Evolutionary conservation across 2,329 filamentous ascomycete species (phyloP).

Genomic region (Aspergillus sp.): DNA sequence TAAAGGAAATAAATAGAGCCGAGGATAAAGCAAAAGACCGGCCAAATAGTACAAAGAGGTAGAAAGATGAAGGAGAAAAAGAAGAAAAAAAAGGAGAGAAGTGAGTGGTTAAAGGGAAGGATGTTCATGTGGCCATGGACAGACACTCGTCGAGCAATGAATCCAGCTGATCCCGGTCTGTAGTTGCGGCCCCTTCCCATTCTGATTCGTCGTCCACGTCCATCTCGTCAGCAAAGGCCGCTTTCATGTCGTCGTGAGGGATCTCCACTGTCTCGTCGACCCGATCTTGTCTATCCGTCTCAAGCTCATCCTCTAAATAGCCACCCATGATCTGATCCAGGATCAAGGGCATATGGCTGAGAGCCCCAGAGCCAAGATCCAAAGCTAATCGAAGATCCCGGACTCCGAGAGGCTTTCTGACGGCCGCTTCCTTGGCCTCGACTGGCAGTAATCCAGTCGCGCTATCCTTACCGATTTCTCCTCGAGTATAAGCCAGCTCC

Average conservation of each 20-base stretch:
- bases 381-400: constrained; percentile 70
- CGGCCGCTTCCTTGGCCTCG: constrained; percentile 67
- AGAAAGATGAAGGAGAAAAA: constrained; percentile 6
- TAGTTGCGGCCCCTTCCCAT: constrained; percentile 31
- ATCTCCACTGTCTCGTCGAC: constrained; percentile 16
- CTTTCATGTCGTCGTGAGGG: constrained; percentile 13
- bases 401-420: constrained; percentile 64
- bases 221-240: constrained; percentile 28
- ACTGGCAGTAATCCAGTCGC: constrained; percentile 66
- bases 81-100: constrained; percentile 1
- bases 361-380: constrained; percentile 64
- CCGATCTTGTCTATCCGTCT: constrained; percentile 38
- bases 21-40: constrained; percentile 6
- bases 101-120: neutral
- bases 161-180: constrained; percentile 31
- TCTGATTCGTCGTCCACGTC: constrained; percentile 34
- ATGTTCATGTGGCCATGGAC: constrained; percentile 31
- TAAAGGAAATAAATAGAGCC: constrained; percentile 4
- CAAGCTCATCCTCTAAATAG: constrained; percentile 68
- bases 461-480: constrained; percentile 65
- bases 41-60: neutral
- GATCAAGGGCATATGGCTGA: constrained; percentile 70
- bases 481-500: constrained; percentile 63
- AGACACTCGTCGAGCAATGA: constrained; percentile 35
- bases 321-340: constrained; percentile 60